Evolutionary conservation across 257 asterid species (phyloP).

Genomic region (Solanum paucissectum): DNA sequence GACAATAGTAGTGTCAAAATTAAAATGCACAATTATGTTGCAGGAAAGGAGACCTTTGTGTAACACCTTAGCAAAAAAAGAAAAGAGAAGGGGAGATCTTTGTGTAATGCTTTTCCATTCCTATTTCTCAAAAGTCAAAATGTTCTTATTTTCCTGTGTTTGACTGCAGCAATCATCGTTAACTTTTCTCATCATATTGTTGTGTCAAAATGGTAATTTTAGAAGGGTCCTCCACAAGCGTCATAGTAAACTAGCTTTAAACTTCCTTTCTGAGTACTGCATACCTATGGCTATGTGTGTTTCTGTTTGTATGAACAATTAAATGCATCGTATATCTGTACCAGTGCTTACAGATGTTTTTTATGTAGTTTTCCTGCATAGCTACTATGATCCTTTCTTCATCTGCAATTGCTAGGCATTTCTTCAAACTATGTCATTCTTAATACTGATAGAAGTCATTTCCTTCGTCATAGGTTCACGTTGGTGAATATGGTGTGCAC

Average conservation of each 20-base stretch:
- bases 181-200: neutral
- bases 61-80: neutral
- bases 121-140: neutral
- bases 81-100: neutral
- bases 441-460: neutral
- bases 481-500: conserved; percentile 94
- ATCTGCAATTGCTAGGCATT: neutral
- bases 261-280: neutral
- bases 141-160: neutral
- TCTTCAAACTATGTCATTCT: neutral
- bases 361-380: neutral
- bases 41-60: neutral
- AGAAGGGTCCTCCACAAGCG: neutral
- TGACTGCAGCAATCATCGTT: neutral
- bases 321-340: neutral
- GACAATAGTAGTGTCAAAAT: neutral
- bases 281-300: neutral
- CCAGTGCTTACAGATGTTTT: neutral
- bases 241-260: neutral
- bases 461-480: conserved; percentile 61
- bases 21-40: neutral
- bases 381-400: neutral
- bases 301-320: neutral
- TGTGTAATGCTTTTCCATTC: neutral
- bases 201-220: neutral